These are phyloP conservation scores for Plasmodium inui DNA, from an alignment of 169 alveolate genomes.

Conservation along the genomic window DNA sequence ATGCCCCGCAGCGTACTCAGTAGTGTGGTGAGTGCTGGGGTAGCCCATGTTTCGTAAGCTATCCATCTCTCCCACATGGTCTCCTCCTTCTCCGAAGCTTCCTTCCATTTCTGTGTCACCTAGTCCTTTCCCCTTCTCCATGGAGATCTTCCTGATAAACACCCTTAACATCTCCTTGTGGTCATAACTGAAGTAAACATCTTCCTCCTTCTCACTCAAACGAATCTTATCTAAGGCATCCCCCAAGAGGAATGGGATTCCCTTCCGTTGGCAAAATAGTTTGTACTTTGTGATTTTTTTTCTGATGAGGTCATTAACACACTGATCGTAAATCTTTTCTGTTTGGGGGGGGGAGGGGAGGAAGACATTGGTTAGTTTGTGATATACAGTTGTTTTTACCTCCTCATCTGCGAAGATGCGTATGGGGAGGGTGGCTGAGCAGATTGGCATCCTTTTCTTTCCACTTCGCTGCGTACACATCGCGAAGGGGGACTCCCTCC, in stretches of 20 bases:
- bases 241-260: constrained; percentile 1
- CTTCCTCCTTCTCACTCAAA: constrained; percentile 11
- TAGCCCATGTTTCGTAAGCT: not conserved
- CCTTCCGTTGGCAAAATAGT: constrained; percentile 27
- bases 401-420: not conserved
- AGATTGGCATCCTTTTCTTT: not conserved
- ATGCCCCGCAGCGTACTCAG: not conserved
- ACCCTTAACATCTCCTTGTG: constrained; percentile 15
- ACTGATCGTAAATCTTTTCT: constrained; percentile 59
- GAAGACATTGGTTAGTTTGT: not conserved
- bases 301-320: constrained; percentile 36
- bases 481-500: not conserved
- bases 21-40: not conserved
- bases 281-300: constrained; percentile 30
- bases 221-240: constrained; percentile 35
- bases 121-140: not conserved
- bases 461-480: not conserved
- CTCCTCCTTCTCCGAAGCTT: not conserved
- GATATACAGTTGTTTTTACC: not conserved
- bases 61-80: not conserved
- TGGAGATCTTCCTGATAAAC: constrained; percentile 2
- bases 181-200: constrained; percentile 45
- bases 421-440: not conserved
- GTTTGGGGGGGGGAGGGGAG: not conserved
- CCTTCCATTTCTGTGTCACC: not conserved